Evolutionary conservation across 768 basidiomycete genomes (phyloP).

Genomic region (Amanita rimosa): DNA sequence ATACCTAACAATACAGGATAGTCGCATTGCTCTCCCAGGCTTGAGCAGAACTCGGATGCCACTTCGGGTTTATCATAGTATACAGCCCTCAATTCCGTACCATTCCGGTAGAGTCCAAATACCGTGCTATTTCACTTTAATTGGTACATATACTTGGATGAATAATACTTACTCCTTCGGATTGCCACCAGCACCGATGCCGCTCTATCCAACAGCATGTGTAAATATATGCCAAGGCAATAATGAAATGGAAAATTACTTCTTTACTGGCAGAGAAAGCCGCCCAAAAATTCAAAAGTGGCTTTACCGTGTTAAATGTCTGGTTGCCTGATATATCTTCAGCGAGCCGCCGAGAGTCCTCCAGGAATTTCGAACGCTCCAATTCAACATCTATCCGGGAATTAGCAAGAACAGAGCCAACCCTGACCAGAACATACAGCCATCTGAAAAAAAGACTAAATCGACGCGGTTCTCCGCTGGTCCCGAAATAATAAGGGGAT

Average conservation of each 20-base stretch:
- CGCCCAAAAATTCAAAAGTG: slow-evolving; percentile 74
- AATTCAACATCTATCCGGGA: slow-evolving; percentile 32
- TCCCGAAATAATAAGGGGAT: slow-evolving; percentile 51
- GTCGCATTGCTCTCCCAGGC: slow-evolving; percentile 54
- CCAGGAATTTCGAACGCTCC: slow-evolving; percentile 53
- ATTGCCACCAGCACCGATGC: slow-evolving; percentile 54
- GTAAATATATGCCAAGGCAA: background rate
- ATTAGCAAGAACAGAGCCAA: background rate
- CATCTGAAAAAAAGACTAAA: slow-evolving; percentile 69
- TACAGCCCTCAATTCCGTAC: slow-evolving; percentile 65
- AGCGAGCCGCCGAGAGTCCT: slow-evolving; percentile 56
- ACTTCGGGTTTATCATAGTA: slow-evolving; percentile 60
- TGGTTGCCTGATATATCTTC: slow-evolving; percentile 61
- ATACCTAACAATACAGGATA: slow-evolving; percentile 67
- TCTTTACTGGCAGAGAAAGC: slow-evolving; percentile 68
- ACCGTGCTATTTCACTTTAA: slow-evolving; percentile 37
- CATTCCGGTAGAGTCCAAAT: slow-evolving; percentile 68
- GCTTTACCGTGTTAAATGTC: slow-evolving; percentile 67
- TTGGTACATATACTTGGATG: background rate
- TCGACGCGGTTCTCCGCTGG: slow-evolving; percentile 56
- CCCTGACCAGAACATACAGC: slow-evolving; percentile 38
- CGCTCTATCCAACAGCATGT: slow-evolving; percentile 33
- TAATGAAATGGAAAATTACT: slow-evolving; percentile 21
- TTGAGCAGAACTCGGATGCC: slow-evolving; percentile 57
- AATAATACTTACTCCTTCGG: slow-evolving; percentile 48